Evolutionary conservation across 2,329 filamentous ascomycete species (phyloP), one percentile per base, ranked within the genome.

Genomic region (Fusarium pseudoanthophilum): DNA sequence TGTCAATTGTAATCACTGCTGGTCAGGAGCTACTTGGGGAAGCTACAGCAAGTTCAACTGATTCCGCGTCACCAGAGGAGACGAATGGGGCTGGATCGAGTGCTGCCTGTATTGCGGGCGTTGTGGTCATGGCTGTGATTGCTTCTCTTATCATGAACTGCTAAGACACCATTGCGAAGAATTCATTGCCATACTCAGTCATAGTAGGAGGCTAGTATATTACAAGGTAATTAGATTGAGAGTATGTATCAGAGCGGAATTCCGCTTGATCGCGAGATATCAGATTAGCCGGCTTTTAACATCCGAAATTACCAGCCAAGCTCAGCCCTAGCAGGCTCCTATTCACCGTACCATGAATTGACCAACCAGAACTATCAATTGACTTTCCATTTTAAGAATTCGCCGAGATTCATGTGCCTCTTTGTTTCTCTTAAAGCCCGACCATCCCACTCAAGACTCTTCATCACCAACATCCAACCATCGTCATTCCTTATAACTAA

Each of bases 151-250:
- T 67, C 15, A 10, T 59, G 4, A 37, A 28, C 7, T 39, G 26
- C 1, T n/a, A 2, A 37, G 13, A 7, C 1, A 0, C 28, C 15
- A n/a, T 18, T 0, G 2, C 4, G 10, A 5, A 32, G 3, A 2
- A 13, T 13, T n/a, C n/a, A n/a, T n/a, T n/a, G n/a, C n/a, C n/a
- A n/a, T n/a, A n/a, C n/a, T n/a, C n/a, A n/a, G n/a, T n/a, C n/a
- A n/a, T n/a, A n/a, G 24, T 26, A 0, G 7, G 3, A n/a, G 46
- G 4, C 15, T 32, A 0, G 15, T 4, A 20, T 18, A 8, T 49
- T 7, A n/a, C 5, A n/a, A 6, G 21, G 11, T 24, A 9, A 34
- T 14, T 20, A 5, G 5, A 34, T 10, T 24, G 16, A 51, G 16
- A 53, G 10, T 7, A 16, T 28, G 18, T 16, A 8, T 10, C 4